Conservation (phyloP, 495 filamentous ascomycete genomes). For the Coniosporium apollinis region DNA sequence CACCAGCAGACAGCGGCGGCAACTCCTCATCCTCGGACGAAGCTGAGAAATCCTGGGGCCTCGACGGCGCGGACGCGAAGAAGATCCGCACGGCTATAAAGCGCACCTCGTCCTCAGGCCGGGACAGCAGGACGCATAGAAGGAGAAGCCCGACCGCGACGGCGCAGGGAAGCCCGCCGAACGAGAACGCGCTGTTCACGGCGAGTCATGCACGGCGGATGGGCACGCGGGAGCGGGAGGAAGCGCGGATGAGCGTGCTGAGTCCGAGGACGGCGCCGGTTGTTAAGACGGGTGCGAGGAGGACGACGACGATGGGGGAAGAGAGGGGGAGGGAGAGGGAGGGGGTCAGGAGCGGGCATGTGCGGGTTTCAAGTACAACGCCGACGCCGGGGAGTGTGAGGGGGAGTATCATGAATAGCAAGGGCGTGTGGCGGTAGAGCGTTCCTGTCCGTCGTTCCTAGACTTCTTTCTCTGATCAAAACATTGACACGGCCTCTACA, state of each 20-base stretch:
- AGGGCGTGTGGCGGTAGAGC: too few species aligned
- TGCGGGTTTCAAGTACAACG: slow-evolving; percentile 10
- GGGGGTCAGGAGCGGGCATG: slow-evolving; percentile 4
- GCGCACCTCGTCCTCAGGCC: slow-evolving; percentile 28
- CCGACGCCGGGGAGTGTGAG: too few species aligned
- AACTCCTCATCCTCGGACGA: slow-evolving; percentile 25
- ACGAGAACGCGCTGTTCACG: slow-evolving; percentile 46
- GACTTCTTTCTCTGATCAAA: too few species aligned
- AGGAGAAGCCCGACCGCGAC: slow-evolving; percentile 45
- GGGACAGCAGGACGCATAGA: slow-evolving; percentile 28
- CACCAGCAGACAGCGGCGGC: slow-evolving; percentile 30
- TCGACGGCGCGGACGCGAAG: slow-evolving; percentile 39
- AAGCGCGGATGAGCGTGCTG: slow-evolving; percentile 38
- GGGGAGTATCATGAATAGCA: too few species aligned
- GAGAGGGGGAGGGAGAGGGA: slow-evolving; percentile 5
- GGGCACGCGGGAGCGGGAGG: slow-evolving; percentile 48
- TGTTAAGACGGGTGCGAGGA: slow-evolving; percentile 32
- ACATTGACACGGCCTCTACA: too few species aligned
- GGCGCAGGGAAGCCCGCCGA: slow-evolving; percentile 34
- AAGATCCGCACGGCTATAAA: slow-evolving; percentile 49
- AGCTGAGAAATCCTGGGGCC: slow-evolving; percentile 17
- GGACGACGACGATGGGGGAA: slow-evolving; percentile 10
- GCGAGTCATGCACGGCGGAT: slow-evolving; percentile 53
- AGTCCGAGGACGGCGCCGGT: slow-evolving; percentile 49
- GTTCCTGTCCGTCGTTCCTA: too few species aligned